A percentile compares a stretch with the other conserved stretches of the same genome.
Conservation (phyloP, 106 monocot genomes). For the Agapanthus africanus region DNA sequence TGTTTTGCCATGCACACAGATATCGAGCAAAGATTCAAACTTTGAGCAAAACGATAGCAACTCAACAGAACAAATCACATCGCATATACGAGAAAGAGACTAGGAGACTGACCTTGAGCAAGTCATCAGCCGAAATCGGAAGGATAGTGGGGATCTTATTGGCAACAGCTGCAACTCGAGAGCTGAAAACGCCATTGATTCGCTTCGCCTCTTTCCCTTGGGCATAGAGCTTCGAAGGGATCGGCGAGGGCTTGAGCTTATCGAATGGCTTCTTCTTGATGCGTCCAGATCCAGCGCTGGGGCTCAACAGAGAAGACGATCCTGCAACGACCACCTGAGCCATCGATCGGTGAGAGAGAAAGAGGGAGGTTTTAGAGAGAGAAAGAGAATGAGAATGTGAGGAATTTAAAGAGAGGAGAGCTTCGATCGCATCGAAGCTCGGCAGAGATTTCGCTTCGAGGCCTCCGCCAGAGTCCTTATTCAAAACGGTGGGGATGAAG, state of each 20-base stretch:
- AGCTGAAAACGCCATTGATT: not conserved
- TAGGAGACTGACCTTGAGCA: not conserved
- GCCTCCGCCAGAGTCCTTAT: not conserved
- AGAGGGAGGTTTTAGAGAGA: not conserved
- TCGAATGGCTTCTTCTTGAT: not conserved
- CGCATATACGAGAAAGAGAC: not conserved
- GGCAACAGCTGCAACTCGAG: not conserved
- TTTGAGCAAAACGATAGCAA: not conserved
- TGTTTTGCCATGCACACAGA: not conserved
- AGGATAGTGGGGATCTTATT: not conserved
- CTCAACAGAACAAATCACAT: not conserved
- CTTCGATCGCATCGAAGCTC: not conserved
- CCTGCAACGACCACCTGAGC: not conserved
- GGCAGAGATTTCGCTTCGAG: not conserved
- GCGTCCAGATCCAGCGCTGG: not conserved
- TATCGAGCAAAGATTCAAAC: not conserved
- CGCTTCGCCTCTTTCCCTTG: not conserved
- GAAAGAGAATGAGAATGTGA: no score
- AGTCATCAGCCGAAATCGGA: not conserved
- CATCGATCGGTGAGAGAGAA: not conserved
- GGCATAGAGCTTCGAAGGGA: not conserved
- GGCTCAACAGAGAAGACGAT: not conserved
- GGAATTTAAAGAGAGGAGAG: not conserved
- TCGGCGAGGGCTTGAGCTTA: not conserved
- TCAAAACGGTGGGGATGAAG: not conserved